Conservation (phyloP, 2,329 filamentous ascomycete species). For the Trichoderma sp. region DNA sequence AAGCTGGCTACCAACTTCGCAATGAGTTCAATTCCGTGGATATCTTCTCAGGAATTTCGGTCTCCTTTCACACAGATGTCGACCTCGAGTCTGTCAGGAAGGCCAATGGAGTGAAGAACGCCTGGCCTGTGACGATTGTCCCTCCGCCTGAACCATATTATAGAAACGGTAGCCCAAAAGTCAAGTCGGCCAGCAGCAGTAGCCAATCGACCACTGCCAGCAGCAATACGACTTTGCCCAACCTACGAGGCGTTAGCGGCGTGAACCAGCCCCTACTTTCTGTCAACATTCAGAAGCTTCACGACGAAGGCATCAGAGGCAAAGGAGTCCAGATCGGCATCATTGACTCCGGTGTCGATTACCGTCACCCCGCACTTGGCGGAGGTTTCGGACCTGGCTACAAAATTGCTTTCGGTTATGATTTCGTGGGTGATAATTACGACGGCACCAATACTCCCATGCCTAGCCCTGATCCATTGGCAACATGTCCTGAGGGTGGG, state of each 20-base stretch:
- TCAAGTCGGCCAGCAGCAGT: not conserved
- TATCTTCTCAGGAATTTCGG: not conserved
- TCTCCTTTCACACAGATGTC: not conserved
- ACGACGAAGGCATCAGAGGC: constrained; percentile 18
- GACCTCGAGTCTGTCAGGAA: not conserved
- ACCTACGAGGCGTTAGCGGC: not conserved
- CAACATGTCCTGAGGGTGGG: constrained; percentile 17
- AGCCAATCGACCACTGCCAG: too few species aligned
- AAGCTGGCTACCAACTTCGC: not conserved
- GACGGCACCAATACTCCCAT: constrained; percentile 21
- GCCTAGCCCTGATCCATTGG: constrained; percentile 24
- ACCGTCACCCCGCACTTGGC: constrained; percentile 56
- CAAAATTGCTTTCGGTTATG: constrained; percentile 27
- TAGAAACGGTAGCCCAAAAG: not conserved
- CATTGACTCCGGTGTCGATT: constrained; percentile 45
- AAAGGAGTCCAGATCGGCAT: constrained; percentile 21
- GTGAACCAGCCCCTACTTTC: constrained; percentile 10
- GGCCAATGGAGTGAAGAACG: constrained; percentile 1
- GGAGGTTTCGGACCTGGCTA: constrained; percentile 56
- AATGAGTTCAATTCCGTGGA: not conserved
- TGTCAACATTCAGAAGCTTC: constrained; percentile 22
- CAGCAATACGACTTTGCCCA: not conserved
- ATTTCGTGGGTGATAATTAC: constrained; percentile 28
- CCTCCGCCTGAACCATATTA: not conserved
- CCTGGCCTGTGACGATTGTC: not conserved